Percentiles rank a stretch among this genome's conserved stretches.
Conservation (phyloP, 2,329 filamentous ascomycete species). For the Ophiocordyceps australis region DNA sequence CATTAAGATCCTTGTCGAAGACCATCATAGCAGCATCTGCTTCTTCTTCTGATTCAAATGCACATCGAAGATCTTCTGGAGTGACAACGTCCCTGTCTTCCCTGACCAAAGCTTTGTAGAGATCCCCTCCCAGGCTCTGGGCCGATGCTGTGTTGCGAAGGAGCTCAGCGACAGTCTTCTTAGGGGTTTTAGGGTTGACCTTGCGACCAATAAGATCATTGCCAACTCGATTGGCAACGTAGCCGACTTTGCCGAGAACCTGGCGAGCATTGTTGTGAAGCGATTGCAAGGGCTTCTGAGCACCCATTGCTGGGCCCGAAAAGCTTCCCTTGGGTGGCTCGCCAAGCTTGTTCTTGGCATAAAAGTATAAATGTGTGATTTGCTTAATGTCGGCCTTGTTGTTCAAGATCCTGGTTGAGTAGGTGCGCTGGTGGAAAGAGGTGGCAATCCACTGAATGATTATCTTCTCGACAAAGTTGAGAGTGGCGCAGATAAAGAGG, state of each 20-base stretch:
- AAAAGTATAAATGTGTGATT: constrained; percentile 39
- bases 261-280: constrained; percentile 60
- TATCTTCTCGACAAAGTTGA: constrained; percentile 86
- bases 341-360: constrained; percentile 58
- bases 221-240: constrained; percentile 70
- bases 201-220: constrained; percentile 79
- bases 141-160: constrained; percentile 54
- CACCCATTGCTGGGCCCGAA: constrained; percentile 35
- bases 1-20: constrained; percentile 94
- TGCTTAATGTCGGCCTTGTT: constrained; percentile 75
- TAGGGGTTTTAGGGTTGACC: constrained; percentile 55
- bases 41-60: constrained; percentile 70
- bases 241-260: constrained; percentile 63
- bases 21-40: constrained; percentile 77
- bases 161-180: constrained; percentile 68
- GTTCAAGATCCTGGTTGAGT: constrained; percentile 75
- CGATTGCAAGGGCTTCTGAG: constrained; percentile 55
- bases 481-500: constrained; percentile 57
- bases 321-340: constrained; percentile 29
- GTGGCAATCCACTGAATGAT: constrained; percentile 90
- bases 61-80: constrained; percentile 58
- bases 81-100: constrained; percentile 59
- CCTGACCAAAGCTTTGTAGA: constrained; percentile 74
- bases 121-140: constrained; percentile 68
- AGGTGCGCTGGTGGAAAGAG: constrained; percentile 80